Evolutionary conservation across 2,329 filamentous ascomycete genomes (phyloP).

Genomic region (Emmonsiellopsis sp.): DNA sequence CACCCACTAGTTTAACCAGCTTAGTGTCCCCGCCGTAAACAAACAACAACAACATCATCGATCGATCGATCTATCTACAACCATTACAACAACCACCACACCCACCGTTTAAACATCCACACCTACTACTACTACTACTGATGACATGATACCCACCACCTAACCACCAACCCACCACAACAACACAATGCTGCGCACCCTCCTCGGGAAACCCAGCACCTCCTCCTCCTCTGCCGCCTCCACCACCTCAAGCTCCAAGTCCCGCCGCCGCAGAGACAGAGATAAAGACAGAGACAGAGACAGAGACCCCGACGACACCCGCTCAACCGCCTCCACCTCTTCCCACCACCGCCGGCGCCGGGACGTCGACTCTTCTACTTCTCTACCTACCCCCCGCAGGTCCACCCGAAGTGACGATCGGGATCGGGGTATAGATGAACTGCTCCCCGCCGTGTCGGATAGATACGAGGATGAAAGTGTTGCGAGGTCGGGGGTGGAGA

Average conservation of each 20-base stretch:
- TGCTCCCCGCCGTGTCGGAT: constrained; percentile 8
- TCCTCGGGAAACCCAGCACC: constrained; percentile 2
- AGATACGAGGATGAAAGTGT: constrained; percentile 10
- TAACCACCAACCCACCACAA: background rate
- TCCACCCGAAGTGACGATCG: constrained; percentile 40
- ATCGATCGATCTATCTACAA: too few species aligned
- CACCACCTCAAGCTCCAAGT: constrained; percentile 8
- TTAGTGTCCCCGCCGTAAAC: too few species aligned
- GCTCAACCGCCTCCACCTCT: constrained; percentile 9
- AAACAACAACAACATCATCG: too few species aligned
- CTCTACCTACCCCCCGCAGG: constrained; percentile 28
- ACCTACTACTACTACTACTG: background rate
- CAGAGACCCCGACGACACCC: constrained; percentile 7
- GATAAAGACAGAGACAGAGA: background rate
- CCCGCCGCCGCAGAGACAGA: constrained; percentile 19
- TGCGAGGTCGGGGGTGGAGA: constrained; percentile 15
- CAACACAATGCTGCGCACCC: constrained; percentile 5
- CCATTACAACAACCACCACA: too few species aligned
- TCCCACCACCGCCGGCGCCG: constrained; percentile 3
- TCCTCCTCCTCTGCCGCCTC: constrained; percentile 3
- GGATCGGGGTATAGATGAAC: constrained; percentile 22
- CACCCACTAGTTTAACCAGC: too few species aligned
- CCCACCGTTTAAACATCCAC: too few species aligned
- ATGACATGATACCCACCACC: background rate
- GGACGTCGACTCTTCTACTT: constrained; percentile 21